Evolutionary conservation across 805 yeast genomes (phyloP).

Genomic region (Teunomyces funiuensis): DNA sequence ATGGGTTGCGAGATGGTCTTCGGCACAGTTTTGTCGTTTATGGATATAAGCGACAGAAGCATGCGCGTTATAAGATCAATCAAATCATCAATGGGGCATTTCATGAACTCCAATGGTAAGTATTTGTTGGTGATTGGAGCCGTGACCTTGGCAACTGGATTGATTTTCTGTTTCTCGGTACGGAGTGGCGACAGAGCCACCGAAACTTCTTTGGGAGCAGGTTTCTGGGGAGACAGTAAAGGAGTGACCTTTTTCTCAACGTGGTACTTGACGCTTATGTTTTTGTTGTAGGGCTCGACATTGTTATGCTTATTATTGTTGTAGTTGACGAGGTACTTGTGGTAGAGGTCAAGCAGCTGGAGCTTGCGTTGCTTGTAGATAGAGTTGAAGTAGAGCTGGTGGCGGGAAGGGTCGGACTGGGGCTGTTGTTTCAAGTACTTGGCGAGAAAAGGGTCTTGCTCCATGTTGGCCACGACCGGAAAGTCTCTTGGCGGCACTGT

Average conservation of each 20-base stretch:
- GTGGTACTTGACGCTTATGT: background rate
- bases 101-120: constrained; percentile 55
- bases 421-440: constrained; percentile 23
- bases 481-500: background rate
- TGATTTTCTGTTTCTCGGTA: background rate
- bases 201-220: background rate
- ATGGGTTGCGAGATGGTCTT: constrained; percentile 28
- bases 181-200: constrained; percentile 1
- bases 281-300: constrained; percentile 1
- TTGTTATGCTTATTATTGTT: constrained; percentile 5
- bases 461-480: background rate
- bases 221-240: background rate
- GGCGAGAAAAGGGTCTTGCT: constrained; percentile 19
- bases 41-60: constrained; percentile 69
- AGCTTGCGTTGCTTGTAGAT: constrained; percentile 18
- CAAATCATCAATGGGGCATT: constrained; percentile 69
- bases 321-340: constrained; percentile 18
- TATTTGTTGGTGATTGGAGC: constrained; percentile 8
- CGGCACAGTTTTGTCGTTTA: constrained; percentile 64
- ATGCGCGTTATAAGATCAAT: constrained; percentile 74
- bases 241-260: background rate
- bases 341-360: constrained; percentile 22
- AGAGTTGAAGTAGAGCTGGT: constrained; percentile 19
- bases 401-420: constrained; percentile 13
- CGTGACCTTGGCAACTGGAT: background rate